A percentile compares a stretch with the other conserved stretches of the same genome.
These are phyloP conservation scores for Aspergillus nomiae DNA, from an alignment of 2,329 filamentous ascomycete genomes.

Conservation along the genomic window DNA sequence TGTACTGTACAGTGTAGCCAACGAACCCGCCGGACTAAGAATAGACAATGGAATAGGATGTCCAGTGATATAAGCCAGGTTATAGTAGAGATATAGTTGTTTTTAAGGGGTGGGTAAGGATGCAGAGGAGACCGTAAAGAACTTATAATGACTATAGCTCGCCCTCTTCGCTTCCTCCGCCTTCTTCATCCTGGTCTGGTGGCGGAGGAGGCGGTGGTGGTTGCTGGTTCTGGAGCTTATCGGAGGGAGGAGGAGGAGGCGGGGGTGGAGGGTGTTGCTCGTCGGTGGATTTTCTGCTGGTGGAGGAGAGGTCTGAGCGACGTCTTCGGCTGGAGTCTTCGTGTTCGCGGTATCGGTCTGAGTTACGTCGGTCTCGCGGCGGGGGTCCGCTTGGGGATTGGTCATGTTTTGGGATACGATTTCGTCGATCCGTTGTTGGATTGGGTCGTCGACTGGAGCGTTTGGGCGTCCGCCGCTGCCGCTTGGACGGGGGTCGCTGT, in stretches of 20 bases:
- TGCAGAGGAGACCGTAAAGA: background rate
- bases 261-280: slow-evolving; percentile 15
- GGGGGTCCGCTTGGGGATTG: slow-evolving; percentile 2
- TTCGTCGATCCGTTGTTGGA: slow-evolving; percentile 41
- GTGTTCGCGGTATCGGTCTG: slow-evolving; percentile 21
- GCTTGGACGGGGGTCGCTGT: slow-evolving; percentile 15
- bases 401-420: slow-evolving; percentile 34
- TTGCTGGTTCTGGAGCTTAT: background rate
- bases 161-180: slow-evolving; percentile 46
- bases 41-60: background rate
- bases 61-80: background rate
- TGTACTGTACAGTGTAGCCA: background rate
- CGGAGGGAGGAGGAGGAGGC: slow-evolving; percentile 11
- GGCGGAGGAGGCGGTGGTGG: slow-evolving; percentile 11
- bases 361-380: slow-evolving; percentile 10
- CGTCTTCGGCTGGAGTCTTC: slow-evolving; percentile 20
- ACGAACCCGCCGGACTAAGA: background rate
- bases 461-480: slow-evolving; percentile 7
- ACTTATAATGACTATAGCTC: slow-evolving; percentile 32
- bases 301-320: slow-evolving; percentile 11
- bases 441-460: slow-evolving; percentile 32
- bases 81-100: background rate
- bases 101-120: background rate
- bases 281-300: slow-evolving; percentile 5
- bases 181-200: slow-evolving; percentile 28